Conservation (phyloP, 352 stramenopile species). For the Pythium oligandrum region DNA sequence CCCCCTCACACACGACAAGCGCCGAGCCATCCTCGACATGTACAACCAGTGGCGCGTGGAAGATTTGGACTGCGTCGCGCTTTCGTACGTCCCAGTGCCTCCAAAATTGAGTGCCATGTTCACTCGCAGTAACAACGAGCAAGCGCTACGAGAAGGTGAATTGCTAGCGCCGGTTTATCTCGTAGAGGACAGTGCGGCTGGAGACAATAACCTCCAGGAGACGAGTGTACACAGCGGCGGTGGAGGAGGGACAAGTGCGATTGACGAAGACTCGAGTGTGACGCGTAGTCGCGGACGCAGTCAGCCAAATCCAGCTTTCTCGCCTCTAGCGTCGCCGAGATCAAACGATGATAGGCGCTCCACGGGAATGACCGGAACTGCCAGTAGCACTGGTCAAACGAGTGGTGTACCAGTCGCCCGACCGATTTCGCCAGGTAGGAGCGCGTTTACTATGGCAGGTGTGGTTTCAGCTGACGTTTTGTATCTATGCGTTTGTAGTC, state of each 20-base stretch:
- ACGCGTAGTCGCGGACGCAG: slow-evolving; percentile 13
- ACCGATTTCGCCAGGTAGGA: no score
- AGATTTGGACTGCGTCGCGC: slow-evolving; percentile 77
- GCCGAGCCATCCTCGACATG: slow-evolving; percentile 80
- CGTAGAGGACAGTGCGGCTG: slow-evolving; percentile 63
- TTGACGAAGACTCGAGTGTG: neutral
- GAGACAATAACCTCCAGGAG: slow-evolving; percentile 38
- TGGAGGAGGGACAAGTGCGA: slow-evolving; percentile 11
- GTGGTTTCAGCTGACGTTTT: no score
- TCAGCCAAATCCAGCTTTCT: slow-evolving; percentile 5
- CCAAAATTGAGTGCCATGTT: slow-evolving; percentile 71
- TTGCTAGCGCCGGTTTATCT: slow-evolving; percentile 74
- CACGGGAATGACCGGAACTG: neutral
- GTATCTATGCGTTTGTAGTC: no score
- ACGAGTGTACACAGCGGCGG: slow-evolving; percentile 11
- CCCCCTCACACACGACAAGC: slow-evolving; percentile 72
- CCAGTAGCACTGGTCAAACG: no score
- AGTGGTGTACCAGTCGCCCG: no score
- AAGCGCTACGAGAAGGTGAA: slow-evolving; percentile 15
- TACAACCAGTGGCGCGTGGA: slow-evolving; percentile 88
- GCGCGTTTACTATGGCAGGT: no score
- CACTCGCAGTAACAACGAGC: slow-evolving; percentile 16
- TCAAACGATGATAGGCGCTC: slow-evolving; percentile 11
- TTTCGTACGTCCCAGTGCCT: slow-evolving; percentile 77
- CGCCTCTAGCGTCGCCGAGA: slow-evolving; percentile 8